Conservation (phyloP, 2,329 filamentous ascomycete genomes). For the Fusarium brevicatenulatum region DNA sequence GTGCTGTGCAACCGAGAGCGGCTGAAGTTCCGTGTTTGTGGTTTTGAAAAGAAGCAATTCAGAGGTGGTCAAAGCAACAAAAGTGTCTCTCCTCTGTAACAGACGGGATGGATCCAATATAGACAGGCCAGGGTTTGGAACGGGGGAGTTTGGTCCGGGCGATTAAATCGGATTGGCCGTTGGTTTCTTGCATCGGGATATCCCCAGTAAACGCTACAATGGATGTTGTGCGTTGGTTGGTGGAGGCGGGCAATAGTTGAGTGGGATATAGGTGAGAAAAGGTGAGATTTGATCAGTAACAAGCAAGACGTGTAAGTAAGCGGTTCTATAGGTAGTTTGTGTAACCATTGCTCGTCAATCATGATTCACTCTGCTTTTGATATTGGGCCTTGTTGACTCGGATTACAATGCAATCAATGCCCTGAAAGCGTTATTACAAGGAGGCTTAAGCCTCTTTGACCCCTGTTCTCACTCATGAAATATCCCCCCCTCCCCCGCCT, state of each 20-base stretch:
- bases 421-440: neutral
- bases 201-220: neutral
- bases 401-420: neutral
- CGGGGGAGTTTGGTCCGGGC: neutral
- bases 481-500: slow-evolving; percentile 17
- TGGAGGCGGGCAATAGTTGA: neutral
- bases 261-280: neutral
- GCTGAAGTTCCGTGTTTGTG: slow-evolving; percentile 3
- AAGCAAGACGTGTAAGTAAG: neutral
- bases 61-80: neutral
- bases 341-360: neutral
- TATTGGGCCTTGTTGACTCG: neutral
- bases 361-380: neutral
- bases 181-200: slow-evolving; percentile 19
- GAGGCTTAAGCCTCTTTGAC: neutral
- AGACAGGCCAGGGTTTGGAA: neutral
- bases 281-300: neutral
- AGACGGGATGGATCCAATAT: neutral
- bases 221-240: slow-evolving; percentile 11
- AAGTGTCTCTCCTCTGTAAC: neutral
- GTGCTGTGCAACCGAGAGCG: slow-evolving; percentile 2
- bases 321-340: neutral
- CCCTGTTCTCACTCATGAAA: slow-evolving; percentile 21
- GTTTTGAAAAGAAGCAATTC: slow-evolving; percentile 7
- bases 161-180: neutral